Conservation (phyloP, 495 filamentous ascomycete species). For the Hypoxylon perforatum region DNA sequence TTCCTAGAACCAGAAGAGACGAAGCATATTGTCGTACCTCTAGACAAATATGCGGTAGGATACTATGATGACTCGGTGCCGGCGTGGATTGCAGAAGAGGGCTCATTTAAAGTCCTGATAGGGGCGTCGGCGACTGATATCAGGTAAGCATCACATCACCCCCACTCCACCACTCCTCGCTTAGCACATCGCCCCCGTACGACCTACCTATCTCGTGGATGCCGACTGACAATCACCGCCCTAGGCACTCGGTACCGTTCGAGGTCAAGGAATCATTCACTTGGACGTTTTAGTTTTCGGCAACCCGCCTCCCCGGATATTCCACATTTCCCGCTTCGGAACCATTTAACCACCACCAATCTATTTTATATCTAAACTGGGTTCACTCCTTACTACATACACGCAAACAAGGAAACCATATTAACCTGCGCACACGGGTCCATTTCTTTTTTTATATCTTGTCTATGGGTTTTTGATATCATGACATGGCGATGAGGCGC, state of each 20-base stretch:
- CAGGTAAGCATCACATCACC: constrained; percentile 46
- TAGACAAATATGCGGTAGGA: constrained; percentile 81
- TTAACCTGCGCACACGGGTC: constrained; percentile 18
- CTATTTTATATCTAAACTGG: constrained; percentile 13
- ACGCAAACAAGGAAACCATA: constrained; percentile 12
- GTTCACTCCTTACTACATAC: constrained; percentile 22
- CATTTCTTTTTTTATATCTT: no score
- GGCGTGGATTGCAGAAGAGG: constrained; percentile 83
- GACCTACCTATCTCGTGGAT: constrained; percentile 30
- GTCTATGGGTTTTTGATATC: constrained; percentile 16
- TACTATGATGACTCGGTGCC: constrained; percentile 80
- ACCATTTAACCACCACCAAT: not conserved
- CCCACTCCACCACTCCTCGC: constrained; percentile 25
- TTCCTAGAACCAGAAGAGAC: constrained; percentile 74
- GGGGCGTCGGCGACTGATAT: constrained; percentile 64
- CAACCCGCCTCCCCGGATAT: not conserved
- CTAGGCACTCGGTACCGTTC: constrained; percentile 61
- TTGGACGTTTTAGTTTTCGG: constrained; percentile 58
- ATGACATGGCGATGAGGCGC: constrained; percentile 30
- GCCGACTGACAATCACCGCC: constrained; percentile 35
- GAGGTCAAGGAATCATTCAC: constrained; percentile 69
- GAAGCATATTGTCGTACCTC: constrained; percentile 68
- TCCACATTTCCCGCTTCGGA: not conserved
- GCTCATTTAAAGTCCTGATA: constrained; percentile 73
- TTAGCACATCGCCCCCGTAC: constrained; percentile 22